A percentile compares a stretch with the other conserved stretches of the same genome.
phyloP scores from a whole-genome alignment of 805 yeast genomes.

The Zygosaccharomyces rouxii region DNA sequence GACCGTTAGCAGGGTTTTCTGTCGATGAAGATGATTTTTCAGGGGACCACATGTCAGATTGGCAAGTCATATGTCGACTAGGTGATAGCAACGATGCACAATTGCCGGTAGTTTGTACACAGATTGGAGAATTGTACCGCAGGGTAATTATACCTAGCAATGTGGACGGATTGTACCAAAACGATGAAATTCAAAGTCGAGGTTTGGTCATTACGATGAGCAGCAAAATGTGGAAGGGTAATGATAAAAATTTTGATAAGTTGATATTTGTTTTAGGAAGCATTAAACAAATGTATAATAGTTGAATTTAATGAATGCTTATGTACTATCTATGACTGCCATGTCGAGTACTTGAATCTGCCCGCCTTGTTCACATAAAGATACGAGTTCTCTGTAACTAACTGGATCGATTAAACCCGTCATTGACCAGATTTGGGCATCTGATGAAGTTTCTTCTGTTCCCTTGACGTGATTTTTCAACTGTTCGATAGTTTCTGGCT shows the following conservation, averaged over 20 bases:
- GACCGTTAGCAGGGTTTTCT: slow-evolving; percentile 20
- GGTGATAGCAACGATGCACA: slow-evolving; percentile 48
- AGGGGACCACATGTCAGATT: slow-evolving; percentile 34
- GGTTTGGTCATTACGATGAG: slow-evolving; percentile 42
- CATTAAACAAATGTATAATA: slow-evolving; percentile 29
- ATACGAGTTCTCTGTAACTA: slow-evolving; percentile 65
- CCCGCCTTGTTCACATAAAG: slow-evolving; percentile 54
- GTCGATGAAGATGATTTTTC: slow-evolving; percentile 21
- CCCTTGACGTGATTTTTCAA: slow-evolving; percentile 42
- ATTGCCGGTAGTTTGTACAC: slow-evolving; percentile 46
- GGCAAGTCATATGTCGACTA: slow-evolving; percentile 44
- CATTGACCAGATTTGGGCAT: slow-evolving; percentile 48
- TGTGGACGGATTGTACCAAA: slow-evolving; percentile 11
- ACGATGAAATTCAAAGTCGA: slow-evolving; percentile 8
- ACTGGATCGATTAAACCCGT: slow-evolving; percentile 82
- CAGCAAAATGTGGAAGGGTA: slow-evolving; percentile 40
- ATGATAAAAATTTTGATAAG: slow-evolving; percentile 39
- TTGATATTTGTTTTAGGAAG: slow-evolving; percentile 42
- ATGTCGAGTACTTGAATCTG: slow-evolving; percentile 73
- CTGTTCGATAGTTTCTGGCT: slow-evolving; percentile 37
- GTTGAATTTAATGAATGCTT: neutral
- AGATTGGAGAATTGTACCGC: slow-evolving; percentile 36
- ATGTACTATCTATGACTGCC: slow-evolving; percentile 62
- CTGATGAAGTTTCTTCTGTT: slow-evolving; percentile 42
- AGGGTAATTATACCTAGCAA: slow-evolving; percentile 23